Base-by-base conservation (phyloP, 2,329 filamentous ascomycete species). In the Neofusicoccum sp. region DNA sequence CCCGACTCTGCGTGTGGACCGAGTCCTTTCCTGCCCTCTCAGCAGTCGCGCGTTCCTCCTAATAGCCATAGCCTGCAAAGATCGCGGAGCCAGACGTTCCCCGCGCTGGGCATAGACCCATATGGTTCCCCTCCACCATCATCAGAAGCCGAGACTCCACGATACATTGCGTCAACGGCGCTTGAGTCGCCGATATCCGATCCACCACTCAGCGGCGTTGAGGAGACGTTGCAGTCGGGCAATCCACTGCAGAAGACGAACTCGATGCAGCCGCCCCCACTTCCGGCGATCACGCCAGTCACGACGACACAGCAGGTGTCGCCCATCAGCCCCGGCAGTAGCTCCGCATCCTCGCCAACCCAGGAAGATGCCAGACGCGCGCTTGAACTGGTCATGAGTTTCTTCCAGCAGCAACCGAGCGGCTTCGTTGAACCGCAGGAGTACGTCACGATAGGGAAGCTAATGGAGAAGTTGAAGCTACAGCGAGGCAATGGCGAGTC, bases 1-100 rank as follows among this genome's bases (percentile, higher is more conserved):
- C 89, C 91, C 0, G 88, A 95, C 65, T 82, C 86, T 11, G 86
- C 86, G 61, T 81, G 82, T 3, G 88, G 78, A n/a, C 74, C 77
- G 3, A 77, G 87, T 58, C 84, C 86, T 1, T 95, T 93, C 70
- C 79, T 83, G 61, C 78, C 81, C 26, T 81, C 78, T 7, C 79
- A 79, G 61, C 80, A 83, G 64, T 76, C 78, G 28, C 79, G 78
- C 62, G 77, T 79, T 36, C 77, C 78, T 58, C 78, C 76, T 40
- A 73, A 75, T 44, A 76, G 75, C 61, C 77, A 79, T 58, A 85
- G 85, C 67, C 86, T 88, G 65, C 88, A 89, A 67, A 84, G 91
- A 60, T 90, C 90, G n/a, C 84, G 91, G 69, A 95, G 90, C 72
- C 91, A 96, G 73, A 96, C 91, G 0, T 92, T 96, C 64, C 91